Base-by-base conservation (phyloP, 2,329 filamentous ascomycete genomes). In the Paraconiothyrium brasiliense region DNA sequence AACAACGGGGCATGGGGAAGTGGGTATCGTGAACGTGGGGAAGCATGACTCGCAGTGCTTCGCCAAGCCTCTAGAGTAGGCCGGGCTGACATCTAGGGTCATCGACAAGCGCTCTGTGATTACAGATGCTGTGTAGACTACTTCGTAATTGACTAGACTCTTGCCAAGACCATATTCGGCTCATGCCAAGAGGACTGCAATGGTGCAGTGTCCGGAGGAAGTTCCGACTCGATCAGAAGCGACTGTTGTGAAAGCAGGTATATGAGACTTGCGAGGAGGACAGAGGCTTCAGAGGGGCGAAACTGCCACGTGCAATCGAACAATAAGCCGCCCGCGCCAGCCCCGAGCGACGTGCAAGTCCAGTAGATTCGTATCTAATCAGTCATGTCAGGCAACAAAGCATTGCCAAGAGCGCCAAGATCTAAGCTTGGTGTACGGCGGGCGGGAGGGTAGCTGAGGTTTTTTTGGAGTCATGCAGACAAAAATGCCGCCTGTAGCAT, bases 31-130 rank as follows among this genome's bases (percentile, higher is more conserved):
- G 10, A 22, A 1, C n/a, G n/a, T 34, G 22, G 37, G 51, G 51
- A 43, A 27, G 13, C 51, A 41, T 54, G 51, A 54, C 37, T 44
- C 35, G 37, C 6, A 16, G 20, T 52, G n/a, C n/a, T 32, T 30
- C 14, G 37, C 51, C 51, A 44, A 54, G 51, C 14, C 37, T 44
- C 51, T 43, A 54, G 51, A 54, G 37, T 54, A 35, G 51, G 37
- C 51, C 51, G 41, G 34, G 13, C 9, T 52, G 49, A 27, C 2
- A 52, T 14, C 34, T 24, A 27, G 34, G 39, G 39, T 41, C 4
- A n/a, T 24, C 1, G n/a, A 24, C 13, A 13, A 41, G 24, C 16
- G 34, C 22, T 14, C 10, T 34, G 5, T 51, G 14, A 5, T 24
- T 20, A 13, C 14, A 24, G 5, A 8, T 27, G 2, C 39, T 39